Base-by-base conservation (phyloP, 2,329 filamentous ascomycete species). In the Peltaster fructicola region DNA sequence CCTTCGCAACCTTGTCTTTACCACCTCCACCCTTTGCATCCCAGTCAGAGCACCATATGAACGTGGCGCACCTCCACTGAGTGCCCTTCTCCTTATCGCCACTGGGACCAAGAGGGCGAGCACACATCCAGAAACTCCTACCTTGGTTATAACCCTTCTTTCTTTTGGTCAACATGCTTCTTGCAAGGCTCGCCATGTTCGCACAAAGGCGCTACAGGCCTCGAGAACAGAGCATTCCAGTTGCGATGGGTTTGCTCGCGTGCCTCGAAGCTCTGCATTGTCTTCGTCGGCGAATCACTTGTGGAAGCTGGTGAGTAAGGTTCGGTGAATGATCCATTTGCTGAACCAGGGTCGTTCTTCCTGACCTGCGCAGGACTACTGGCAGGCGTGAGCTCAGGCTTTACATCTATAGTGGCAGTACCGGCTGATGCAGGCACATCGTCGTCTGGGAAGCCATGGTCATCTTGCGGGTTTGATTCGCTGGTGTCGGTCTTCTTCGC, bases 131-230 rank as follows among this genome's bases (percentile, higher is more conserved):
- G 43, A 75, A 76, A 6, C 62, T 61, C 14, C 70, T 53, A 1
- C 71, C 70, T 34, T 63, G 73, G 42, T 95, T 98, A 34, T 79
- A 56, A 2, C 88, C 88, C 1, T 80, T 63, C 45, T 95, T 95
- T n/a, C n/a, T n/a, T 56, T 85, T 93, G 1, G 84, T 92, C 10
- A 73, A 65, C 25, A 85, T 56, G 35, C 64, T n/a, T 79, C 35
- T 82, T 77, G 50, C 88, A 95, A 3, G 79, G 76, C 40, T 95
- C 84, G 26, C 70, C 61, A 44, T 98, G 88, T 39, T 93, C 82
- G 45, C 88, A 98, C 29, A 65, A 66, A 1, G 88, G 88, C 1
- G 68, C 61, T 2, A 68, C 55, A 29, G 76, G 72, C 47, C 75
- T 81, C 9, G 73, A 68, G 33, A 95, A 73, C 8, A 95, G 60